A percentile compares a stretch with the other conserved stretches of the same genome.
phyloP scores from a whole-genome alignment of 2,329 filamentous ascomycete species.

The Beauveria varroae region DNA sequence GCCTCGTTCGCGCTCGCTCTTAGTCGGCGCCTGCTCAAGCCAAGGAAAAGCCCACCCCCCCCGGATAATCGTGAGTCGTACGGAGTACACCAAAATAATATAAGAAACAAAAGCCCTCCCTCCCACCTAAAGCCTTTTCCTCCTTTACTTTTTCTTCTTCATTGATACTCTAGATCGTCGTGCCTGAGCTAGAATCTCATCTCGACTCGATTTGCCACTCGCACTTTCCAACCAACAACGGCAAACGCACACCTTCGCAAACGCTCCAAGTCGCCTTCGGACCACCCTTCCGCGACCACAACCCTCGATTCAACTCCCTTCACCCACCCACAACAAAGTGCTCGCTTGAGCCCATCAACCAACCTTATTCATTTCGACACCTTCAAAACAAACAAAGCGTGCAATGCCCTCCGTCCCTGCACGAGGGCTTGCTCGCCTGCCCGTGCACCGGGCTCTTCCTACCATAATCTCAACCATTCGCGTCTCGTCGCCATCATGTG shows the following conservation, averaged over 20 bases:
- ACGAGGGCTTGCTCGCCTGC: constrained; percentile 17
- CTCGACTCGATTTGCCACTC: background rate
- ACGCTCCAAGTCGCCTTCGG: background rate
- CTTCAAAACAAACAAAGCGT: constrained; percentile 14
- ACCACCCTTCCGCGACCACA: constrained; percentile 3
- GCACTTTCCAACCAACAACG: background rate
- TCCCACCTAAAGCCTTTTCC: background rate
- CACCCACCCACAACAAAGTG: background rate
- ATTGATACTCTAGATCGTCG: background rate
- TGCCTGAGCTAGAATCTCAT: constrained; percentile 7
- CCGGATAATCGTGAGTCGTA: constrained; percentile 9
- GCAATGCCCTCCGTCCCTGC: constrained; percentile 18
- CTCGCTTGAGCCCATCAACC: background rate
- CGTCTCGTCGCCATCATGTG: constrained; percentile 12
- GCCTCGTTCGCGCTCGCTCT: constrained; percentile 7
- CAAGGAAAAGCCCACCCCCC: constrained; percentile 4
- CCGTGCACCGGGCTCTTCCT: constrained; percentile 13
- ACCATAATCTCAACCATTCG: constrained; percentile 7
- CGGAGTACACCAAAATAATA: constrained; percentile 7
- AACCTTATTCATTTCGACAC: background rate
- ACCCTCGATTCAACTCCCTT: background rate
- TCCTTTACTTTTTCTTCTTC: background rate
- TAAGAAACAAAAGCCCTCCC: constrained; percentile 10
- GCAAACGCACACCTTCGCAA: background rate
- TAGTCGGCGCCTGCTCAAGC: constrained; percentile 7